Evolutionary conservation across 2,329 filamentous ascomycete species (phyloP), one percentile per base, ranked within the genome.

Genomic region (Dryadomyces sulphureus): DNA sequence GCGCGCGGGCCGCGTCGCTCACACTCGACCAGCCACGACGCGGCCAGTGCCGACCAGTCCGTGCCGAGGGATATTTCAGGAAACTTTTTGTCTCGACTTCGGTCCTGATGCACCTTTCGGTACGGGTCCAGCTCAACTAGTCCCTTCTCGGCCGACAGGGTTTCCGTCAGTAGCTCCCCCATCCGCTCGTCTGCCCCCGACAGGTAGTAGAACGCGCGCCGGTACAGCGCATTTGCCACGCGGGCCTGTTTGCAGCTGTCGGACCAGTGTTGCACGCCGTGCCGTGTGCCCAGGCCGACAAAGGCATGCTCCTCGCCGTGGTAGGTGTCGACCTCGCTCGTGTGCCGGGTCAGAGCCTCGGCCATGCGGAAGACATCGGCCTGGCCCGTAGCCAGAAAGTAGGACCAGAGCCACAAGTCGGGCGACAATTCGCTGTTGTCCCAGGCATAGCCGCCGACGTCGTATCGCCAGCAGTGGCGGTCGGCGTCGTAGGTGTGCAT

Each of bases 371-470:
- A 81, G 1, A 76, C 68, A 45, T 77, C 73, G 3, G 67, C 65
- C 2, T 70, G 63, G 0, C 75, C 75, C 0, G 74, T 79, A 9
- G 71, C 69, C 2, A 80, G 64, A 59, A 79, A 81, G 48, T 76
- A 73, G 4, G 67, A 68, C 77, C 77, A 80, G 53, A 80, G 69
- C 60, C 72, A 80, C 2, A 79, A 57, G 52, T 80, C 75, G 0
- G 77, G 72, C 0, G 75, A 79, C 0, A 81, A 63, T 55, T 81
- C 76, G 0, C 72, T 76, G 54, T 80, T 80, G 42, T 79, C 76
- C 77, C 77, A 80, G 0, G 74, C 75, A 48, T 75, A 80, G 0
- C 77, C 77, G 4, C 77, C 77, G 17, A 80, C 57, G 40, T 81
- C 77, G 47, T 79, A 80, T 1, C 73, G 66, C 77, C 77, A 81